phyloP scores from a whole-genome alignment of 2,329 filamentous ascomycete genomes.

The Pseudogymnoascus sp. region DNA sequence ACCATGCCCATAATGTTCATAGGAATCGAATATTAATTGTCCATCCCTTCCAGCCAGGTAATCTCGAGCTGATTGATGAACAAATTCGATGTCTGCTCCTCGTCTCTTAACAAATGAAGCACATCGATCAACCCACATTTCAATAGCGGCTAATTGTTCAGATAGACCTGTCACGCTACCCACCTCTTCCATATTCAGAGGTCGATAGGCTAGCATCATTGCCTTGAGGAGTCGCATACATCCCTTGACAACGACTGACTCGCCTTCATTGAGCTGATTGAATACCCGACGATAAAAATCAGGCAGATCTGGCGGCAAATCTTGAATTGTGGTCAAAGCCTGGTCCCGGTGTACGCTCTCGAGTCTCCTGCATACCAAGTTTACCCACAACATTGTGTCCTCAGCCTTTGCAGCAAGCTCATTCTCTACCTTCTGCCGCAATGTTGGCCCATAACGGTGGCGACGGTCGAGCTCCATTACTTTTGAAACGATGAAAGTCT shows the following conservation, averaged over 20 bases:
- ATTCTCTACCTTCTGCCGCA: slow-evolving; percentile 11
- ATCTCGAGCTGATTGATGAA: slow-evolving; percentile 26
- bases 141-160: slow-evolving; percentile 10
- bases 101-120: slow-evolving; percentile 22
- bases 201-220: slow-evolving; percentile 22
- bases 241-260: slow-evolving; percentile 13
- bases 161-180: slow-evolving; percentile 18
- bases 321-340: slow-evolving; percentile 15
- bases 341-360: slow-evolving; percentile 11
- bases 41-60: slow-evolving; percentile 18
- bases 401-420: slow-evolving; percentile 17
- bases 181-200: slow-evolving; percentile 21
- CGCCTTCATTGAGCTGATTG: slow-evolving; percentile 15
- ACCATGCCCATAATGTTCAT: slow-evolving; percentile 15
- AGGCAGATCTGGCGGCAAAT: slow-evolving; percentile 19
- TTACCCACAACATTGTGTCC: slow-evolving; percentile 24
- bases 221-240: slow-evolving; percentile 21
- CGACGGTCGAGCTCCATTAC: slow-evolving; percentile 17
- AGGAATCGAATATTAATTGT: slow-evolving; percentile 16
- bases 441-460: slow-evolving; percentile 12
- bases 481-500: slow-evolving; percentile 19
- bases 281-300: slow-evolving; percentile 22
- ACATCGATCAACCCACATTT: slow-evolving; percentile 17
- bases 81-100: slow-evolving; percentile 21
- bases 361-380: slow-evolving; percentile 24